A percentile compares a stretch with the other conserved stretches of the same genome.
Evolutionary conservation across 331 rosid genomes (phyloP).

Genomic region (Quercus lobata): DNA sequence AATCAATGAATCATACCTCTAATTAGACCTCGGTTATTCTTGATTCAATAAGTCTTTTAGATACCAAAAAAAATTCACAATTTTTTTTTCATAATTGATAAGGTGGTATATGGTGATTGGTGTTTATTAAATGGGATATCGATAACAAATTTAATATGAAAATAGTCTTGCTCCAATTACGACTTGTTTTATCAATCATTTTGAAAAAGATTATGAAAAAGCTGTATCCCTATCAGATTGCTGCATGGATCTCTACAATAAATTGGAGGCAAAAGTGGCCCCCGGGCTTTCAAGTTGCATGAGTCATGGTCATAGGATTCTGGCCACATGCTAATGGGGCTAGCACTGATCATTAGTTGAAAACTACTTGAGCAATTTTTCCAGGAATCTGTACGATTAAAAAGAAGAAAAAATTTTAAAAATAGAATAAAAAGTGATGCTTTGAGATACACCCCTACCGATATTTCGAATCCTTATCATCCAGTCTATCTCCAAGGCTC

Average conservation of each 20-base stretch:
- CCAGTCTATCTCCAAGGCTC: constrained; percentile 25
- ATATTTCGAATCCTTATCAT: constrained; percentile 32
- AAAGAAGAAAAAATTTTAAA: background rate
- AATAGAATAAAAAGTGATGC: constrained; percentile 2
- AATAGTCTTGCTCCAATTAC: too few relatives aligned
- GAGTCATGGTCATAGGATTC: constrained; percentile 25
- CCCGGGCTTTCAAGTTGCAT: constrained; percentile 23
- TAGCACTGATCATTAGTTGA: constrained; percentile 46
- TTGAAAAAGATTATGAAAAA: too few relatives aligned
- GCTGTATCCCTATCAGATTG: too few relatives aligned
- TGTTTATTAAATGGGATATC: too few relatives aligned
- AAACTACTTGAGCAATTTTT: constrained; percentile 35
- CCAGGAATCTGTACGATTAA: constrained; percentile 22
- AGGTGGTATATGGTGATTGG: too few relatives aligned
- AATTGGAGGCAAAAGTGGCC: constrained; percentile 8
- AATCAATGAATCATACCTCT: too few relatives aligned
- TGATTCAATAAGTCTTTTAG: too few relatives aligned
- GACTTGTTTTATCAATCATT: too few relatives aligned
- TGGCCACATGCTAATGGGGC: constrained; percentile 39
- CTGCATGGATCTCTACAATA: background rate
- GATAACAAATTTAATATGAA: too few relatives aligned
- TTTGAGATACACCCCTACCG: constrained; percentile 11
- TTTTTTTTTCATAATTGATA: too few relatives aligned
- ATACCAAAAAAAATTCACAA: too few relatives aligned
- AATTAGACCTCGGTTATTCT: too few relatives aligned